Evolutionary conservation across 805 yeast genomes (phyloP).

Genomic region (Metschnikowia aberdeeniae): DNA sequence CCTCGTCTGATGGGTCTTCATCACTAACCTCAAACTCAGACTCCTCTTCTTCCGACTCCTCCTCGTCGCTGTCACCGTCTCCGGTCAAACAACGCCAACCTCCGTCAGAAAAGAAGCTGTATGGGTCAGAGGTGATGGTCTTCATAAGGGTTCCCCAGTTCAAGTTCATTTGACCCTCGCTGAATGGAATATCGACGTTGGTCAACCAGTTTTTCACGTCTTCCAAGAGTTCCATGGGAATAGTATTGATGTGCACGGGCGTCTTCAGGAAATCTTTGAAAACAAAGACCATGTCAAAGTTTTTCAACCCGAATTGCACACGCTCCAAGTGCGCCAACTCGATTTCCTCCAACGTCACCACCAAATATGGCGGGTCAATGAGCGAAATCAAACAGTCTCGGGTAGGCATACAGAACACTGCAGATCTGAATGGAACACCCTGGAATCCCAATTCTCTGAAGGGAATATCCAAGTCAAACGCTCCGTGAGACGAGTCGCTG

Average conservation of each 20-base stretch:
- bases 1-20: conserved; percentile 60
- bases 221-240: conserved; percentile 88
- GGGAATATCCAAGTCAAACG: conserved; percentile 86
- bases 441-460: conserved; percentile 94
- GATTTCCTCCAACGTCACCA: conserved; percentile 83
- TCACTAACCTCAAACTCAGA: conserved; percentile 64
- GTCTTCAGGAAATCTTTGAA: conserved; percentile 87
- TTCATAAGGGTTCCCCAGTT: conserved; percentile 96
- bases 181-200: conserved; percentile 93
- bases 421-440: conserved; percentile 95
- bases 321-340: conserved; percentile 95
- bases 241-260: conserved; percentile 89
- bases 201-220: conserved; percentile 95
- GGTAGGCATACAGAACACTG: conserved; percentile 93
- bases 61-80: conserved; percentile 70
- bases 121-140: conserved; percentile 87
- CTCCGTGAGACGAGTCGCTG: conserved; percentile 80
- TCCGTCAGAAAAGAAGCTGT: conserved; percentile 87
- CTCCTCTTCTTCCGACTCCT: conserved; percentile 64
- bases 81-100: conserved; percentile 96
- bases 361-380: conserved; percentile 92
- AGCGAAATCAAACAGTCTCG: conserved; percentile 94
- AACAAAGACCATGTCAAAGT: conserved; percentile 94
- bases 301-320: conserved; percentile 94
- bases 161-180: conserved; percentile 93